Evolutionary conservation across 2,329 filamentous ascomycete genomes (phyloP).

Genomic region (Thielaviopsis populi): DNA sequence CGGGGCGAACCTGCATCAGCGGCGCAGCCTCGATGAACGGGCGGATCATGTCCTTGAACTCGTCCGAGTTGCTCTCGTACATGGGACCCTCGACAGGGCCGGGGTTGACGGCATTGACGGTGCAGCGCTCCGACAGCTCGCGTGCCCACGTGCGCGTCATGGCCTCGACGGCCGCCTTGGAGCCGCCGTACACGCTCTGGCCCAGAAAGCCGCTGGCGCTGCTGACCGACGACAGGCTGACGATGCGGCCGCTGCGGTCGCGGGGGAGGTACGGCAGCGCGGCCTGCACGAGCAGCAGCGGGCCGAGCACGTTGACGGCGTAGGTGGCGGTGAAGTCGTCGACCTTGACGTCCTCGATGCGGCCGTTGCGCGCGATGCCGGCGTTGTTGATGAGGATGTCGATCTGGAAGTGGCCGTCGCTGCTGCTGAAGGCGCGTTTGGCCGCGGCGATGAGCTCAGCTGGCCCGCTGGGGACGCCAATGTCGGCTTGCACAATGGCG

Average conservation of each 20-base stretch:
- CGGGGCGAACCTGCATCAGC: conserved; percentile 39
- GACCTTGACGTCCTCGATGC: conserved; percentile 44
- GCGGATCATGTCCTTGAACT: conserved; percentile 30
- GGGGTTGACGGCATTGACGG: conserved; percentile 43
- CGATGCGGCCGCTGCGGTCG: conserved; percentile 46
- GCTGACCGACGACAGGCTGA: conserved; percentile 41
- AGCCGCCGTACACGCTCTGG: conserved; percentile 43
- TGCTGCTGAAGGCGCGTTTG: conserved; percentile 40
- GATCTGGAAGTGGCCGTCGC: conserved; percentile 42
- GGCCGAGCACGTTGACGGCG: conserved; percentile 68
- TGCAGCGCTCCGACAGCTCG: conserved; percentile 37
- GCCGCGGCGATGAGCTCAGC: conserved; percentile 43
- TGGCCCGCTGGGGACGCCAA: conserved; percentile 47
- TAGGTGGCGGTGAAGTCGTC: conserved; percentile 58
- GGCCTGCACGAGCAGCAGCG: conserved; percentile 62
- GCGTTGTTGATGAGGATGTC: conserved; percentile 86
- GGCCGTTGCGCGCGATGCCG: conserved; percentile 52
- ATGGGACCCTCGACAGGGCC: conserved; percentile 40
- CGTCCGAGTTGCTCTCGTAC: conserved; percentile 32
- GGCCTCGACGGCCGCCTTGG: conserved; percentile 43
- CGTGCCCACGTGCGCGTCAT: conserved; percentile 45
- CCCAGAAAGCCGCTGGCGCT: conserved; percentile 38
- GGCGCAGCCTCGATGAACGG: conserved; percentile 40
- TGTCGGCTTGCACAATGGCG: conserved; percentile 54
- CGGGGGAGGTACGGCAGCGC: conserved; percentile 51